Percentiles rank a stretch among this genome's conserved stretches.
These are phyloP conservation scores for Phytopythium mirpurense DNA, from an alignment of 352 stramenopile genomes.

Conservation along the genomic window DNA sequence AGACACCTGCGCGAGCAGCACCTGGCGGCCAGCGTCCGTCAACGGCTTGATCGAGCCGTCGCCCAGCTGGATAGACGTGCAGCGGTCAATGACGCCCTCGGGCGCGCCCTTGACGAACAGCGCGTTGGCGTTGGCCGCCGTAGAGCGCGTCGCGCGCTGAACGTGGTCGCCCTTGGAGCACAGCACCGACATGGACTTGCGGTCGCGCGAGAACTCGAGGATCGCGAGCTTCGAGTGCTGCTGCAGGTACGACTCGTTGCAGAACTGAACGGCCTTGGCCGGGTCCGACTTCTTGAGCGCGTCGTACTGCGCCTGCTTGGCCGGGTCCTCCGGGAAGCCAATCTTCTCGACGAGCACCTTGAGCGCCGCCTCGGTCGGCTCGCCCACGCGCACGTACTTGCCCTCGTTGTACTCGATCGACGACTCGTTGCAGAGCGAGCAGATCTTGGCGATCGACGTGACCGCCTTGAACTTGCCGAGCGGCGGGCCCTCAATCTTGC, in stretches of 20 bases:
- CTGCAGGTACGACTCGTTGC: conserved; percentile 72
- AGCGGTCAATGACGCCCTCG: conserved; percentile 96
- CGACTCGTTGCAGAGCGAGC: conserved; percentile 97
- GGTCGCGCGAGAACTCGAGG: conserved; percentile 95
- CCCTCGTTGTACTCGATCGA: conserved; percentile 83
- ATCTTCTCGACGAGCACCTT: conserved; percentile 95
- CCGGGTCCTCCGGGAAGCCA: conserved; percentile 66
- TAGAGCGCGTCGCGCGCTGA: conserved; percentile 55
- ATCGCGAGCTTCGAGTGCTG: conserved; percentile 91
- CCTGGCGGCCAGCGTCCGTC: conserved; percentile 79
- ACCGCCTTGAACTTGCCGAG: conserved; percentile 73
- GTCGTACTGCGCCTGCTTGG: conserved; percentile 59
- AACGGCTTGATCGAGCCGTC: conserved; percentile 92
- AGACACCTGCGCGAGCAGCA: conserved; percentile 89
- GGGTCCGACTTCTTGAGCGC: conserved; percentile 55
- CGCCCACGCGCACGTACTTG: conserved; percentile 89
- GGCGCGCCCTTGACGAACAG: conserved; percentile 98
- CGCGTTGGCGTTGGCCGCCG: conserved; percentile 81
- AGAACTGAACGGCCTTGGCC: conserved; percentile 74
- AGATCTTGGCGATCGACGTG: conserved; percentile 86
- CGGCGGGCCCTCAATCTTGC: conserved; percentile 49
- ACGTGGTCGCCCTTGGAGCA: conserved; percentile 44
- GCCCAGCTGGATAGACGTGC: conserved; percentile 89
- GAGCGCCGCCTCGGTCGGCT: conserved; percentile 97
- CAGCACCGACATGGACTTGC: conserved; percentile 98